phyloP scores from a whole-genome alignment of 2,329 filamentous ascomycete species.

The Aurifilum marmelostoma region DNA sequence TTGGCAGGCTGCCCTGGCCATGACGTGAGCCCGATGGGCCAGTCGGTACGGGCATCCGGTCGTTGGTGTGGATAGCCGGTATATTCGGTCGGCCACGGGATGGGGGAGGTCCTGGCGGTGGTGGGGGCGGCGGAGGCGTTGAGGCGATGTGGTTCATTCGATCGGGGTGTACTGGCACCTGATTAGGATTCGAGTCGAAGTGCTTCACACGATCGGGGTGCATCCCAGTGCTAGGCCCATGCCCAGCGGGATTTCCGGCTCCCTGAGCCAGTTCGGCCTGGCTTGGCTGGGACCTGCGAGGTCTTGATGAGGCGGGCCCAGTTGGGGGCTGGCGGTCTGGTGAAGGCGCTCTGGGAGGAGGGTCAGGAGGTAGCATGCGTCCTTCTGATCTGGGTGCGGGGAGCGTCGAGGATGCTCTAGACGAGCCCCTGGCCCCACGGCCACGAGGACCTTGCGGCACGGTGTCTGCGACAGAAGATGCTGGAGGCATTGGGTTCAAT shows the following conservation, averaged over 20 bases:
- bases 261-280: constrained; percentile 42
- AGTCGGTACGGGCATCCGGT: constrained; percentile 34
- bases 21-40: constrained; percentile 34
- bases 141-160: constrained; percentile 50
- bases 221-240: constrained; percentile 34
- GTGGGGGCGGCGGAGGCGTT: constrained; percentile 39
- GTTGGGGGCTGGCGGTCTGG: constrained; percentile 58
- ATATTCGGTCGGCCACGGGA: constrained; percentile 31
- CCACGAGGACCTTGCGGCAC: constrained; percentile 60
- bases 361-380: constrained; percentile 46
- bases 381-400: constrained; percentile 47
- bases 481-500: constrained; percentile 55
- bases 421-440: constrained; percentile 43
- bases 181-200: constrained; percentile 34
- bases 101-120: constrained; percentile 28
- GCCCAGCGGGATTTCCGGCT: constrained; percentile 30
- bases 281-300: constrained; percentile 42
- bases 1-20: constrained; percentile 35
- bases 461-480: constrained; percentile 46
- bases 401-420: constrained; percentile 39
- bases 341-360: constrained; percentile 45
- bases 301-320: constrained; percentile 54
- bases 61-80: constrained; percentile 36
- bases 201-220: constrained; percentile 50
- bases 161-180: constrained; percentile 52